Evolutionary conservation across 148 eudicot genomes (phyloP), one percentile per base, ranked within the genome.

Genomic region (Amaranthus cruentus): DNA sequence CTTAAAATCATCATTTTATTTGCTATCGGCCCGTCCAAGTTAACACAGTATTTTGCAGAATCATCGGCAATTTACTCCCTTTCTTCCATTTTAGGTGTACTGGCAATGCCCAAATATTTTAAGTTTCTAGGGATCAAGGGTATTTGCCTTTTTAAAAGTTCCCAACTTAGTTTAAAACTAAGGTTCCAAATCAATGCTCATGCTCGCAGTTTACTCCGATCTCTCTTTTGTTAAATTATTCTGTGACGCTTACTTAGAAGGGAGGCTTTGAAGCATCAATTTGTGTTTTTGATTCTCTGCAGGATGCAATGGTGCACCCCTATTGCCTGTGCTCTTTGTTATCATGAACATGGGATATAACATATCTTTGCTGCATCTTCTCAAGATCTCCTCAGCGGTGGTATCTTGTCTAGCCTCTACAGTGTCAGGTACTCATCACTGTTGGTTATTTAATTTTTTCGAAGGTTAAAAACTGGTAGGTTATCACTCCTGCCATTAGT

Each of bases 291-390:
- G 56, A 74, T 55, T 80, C 47, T 47, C 50, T 55, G 47, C 91
- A 95, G 99, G 89, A 83, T 95, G 99, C 79, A 79, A 84, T 66
- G 99, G 99, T 4, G 99, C 99, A 52, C 99, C 99, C 7, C 53
- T 95, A 65, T 80, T 95, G 70, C 99, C 99, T 10, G 73, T 95
- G 67, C 85, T 95, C 55, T 95, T 95, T 82, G 81, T 92, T 74
- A 58, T 88, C 67, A 97, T 95, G 44, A 95, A 95, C 87, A 95
- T 95, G 97, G 87, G 90, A 71, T 95, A 75, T 87, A 95, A 92
- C 67, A 81, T 95, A 76, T 91, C 99, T 46, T 78, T 95, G 87
- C 77, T 95, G 81, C 92, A 88, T 83, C 91, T 95, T 71, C 80
- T 95, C 51, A 95, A 87, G 82, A 89, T 95, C 76, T 95, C 99